Evolutionary conservation across 1,139 yeast species (phyloP), one percentile per base, ranked within the genome.

Genomic region (Maudiozyma humilis): DNA sequence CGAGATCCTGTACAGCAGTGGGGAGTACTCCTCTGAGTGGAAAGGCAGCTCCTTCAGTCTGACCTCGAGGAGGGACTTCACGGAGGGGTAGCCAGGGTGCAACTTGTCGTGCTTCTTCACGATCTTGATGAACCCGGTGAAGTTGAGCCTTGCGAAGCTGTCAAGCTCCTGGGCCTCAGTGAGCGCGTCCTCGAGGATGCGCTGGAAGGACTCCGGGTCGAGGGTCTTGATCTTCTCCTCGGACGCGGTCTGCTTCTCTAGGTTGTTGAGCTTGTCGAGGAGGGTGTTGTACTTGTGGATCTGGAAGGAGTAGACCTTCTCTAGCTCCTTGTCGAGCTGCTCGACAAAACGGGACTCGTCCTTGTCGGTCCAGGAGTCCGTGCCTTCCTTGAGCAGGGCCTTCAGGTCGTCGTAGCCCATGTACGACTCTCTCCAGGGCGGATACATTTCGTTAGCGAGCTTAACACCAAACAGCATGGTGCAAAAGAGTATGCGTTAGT

Each of bases 21-120:
- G 98, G 40, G 94, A 82, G 64, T 91, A 88, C 68, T 89, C 96
- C 67, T 91, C 98, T 15, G 89, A 79, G 63, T 89, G 94, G 73
- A 89, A 84, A 1, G 98, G 97, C 56, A 89, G 72, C 43, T 82
- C 82, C 62, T 81, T 82, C 64, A 91, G 73, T 57, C 98, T 75
- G 36, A 91, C 96, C 53, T 86, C 86, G 55, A 91, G 70, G 57
- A 91, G 69, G 0, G 97, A 95, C 63, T 80, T 82, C 32, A 91
- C 96, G 27, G 91, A 82, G 8, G 63, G 66, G 64, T 83, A 91
- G 51, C 78, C 73, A 17, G 88, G 76, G 62, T 89, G 96, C 51
- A 89, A 66, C 47, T 96, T 77, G 66, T 91, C 98, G 60, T 91
- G 98, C 66, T 89, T 91, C 70, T 91, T 89, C 53, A 89, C 96